Evolutionary conservation across 257 asterid species (phyloP).

Genomic region (Salvia splendens): DNA sequence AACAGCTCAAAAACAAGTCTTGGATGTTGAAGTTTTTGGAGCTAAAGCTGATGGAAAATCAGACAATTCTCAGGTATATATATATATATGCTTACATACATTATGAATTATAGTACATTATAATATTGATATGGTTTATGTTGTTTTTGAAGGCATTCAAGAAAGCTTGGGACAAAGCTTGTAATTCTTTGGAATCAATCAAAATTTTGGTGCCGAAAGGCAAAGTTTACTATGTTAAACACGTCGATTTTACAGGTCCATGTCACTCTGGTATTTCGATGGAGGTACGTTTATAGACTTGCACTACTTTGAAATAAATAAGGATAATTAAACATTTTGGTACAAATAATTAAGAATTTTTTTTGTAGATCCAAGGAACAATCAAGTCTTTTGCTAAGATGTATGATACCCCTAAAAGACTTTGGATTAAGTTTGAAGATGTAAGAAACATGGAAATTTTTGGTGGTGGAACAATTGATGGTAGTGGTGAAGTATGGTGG

Average conservation of each 20-base stretch:
- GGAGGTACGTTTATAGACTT: conserved; percentile 47
- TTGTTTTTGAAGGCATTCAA: conserved; percentile 62
- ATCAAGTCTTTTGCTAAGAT: conserved; percentile 57
- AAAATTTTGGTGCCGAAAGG: conserved; percentile 54
- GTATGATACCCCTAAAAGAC: conserved; percentile 52
- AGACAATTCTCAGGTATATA: conserved; percentile 65
- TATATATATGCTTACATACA: background rate
- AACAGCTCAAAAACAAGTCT: background rate
- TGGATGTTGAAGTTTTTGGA: conserved; percentile 67
- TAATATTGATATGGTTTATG: background rate
- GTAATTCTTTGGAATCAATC: conserved; percentile 43
- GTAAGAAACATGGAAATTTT: conserved; percentile 47
- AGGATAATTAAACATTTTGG: background rate
- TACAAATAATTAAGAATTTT: background rate
- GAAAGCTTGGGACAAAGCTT: conserved; percentile 72
- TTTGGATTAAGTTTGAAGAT: conserved; percentile 71
- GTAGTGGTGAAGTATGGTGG: conserved; percentile 94
- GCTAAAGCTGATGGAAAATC: conserved; percentile 63
- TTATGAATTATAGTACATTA: too few species aligned
- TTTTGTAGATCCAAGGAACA: conserved; percentile 63
- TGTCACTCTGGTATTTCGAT: conserved; percentile 53
- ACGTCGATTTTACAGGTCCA: conserved; percentile 66
- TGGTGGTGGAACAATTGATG: conserved; percentile 83
- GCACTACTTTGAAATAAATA: background rate
- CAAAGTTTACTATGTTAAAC: conserved; percentile 63